phyloP scores from a whole-genome alignment of 352 stramenopile species.

The Phytophthora rubi region DNA sequence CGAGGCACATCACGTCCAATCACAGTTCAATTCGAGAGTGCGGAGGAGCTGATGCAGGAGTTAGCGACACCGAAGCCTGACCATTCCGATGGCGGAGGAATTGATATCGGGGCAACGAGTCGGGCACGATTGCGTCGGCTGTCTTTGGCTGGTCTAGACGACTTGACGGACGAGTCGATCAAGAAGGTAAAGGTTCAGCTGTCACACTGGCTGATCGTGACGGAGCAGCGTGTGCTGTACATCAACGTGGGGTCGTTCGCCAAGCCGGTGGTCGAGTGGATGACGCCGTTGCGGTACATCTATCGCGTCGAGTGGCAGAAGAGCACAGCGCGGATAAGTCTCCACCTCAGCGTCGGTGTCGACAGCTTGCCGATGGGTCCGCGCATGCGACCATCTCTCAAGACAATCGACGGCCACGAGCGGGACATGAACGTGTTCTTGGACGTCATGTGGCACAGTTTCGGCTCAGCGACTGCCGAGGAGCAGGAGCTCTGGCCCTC shows the following conservation, averaged over 20 bases:
- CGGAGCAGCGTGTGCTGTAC: slow-evolving; percentile 84
- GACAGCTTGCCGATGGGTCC: slow-evolving; percentile 86
- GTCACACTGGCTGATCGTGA: slow-evolving; percentile 89
- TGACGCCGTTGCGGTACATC: slow-evolving; percentile 88
- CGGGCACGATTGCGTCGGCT: slow-evolving; percentile 33
- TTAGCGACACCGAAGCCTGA: slow-evolving; percentile 19
- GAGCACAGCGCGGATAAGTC: slow-evolving; percentile 54
- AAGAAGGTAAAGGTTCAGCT: slow-evolving; percentile 74
- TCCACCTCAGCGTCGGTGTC: slow-evolving; percentile 85
- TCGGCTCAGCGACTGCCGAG: slow-evolving; percentile 78
- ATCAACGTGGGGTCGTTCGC: slow-evolving; percentile 84
- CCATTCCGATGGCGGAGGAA: slow-evolving; percentile 20
- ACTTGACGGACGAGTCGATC: slow-evolving; percentile 37
- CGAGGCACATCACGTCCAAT: slow-evolving; percentile 76
- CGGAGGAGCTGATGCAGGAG: slow-evolving; percentile 66
- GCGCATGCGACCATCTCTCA: slow-evolving; percentile 67
- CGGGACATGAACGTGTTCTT: slow-evolving; percentile 89
- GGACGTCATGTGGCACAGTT: slow-evolving; percentile 90
- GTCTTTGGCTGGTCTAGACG: slow-evolving; percentile 28
- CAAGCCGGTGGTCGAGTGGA: slow-evolving; percentile 87
- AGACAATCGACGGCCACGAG: slow-evolving; percentile 77
- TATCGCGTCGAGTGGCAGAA: slow-evolving; percentile 83
- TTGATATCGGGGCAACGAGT: slow-evolving; percentile 31
- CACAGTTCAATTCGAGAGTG: slow-evolving; percentile 83
- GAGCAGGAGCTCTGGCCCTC: slow-evolving; percentile 90